Percentiles rank a stretch among this genome's conserved stretches.
Conservation (phyloP, 495 filamentous ascomycete species). For the Penicillium bialowiezense region DNA sequence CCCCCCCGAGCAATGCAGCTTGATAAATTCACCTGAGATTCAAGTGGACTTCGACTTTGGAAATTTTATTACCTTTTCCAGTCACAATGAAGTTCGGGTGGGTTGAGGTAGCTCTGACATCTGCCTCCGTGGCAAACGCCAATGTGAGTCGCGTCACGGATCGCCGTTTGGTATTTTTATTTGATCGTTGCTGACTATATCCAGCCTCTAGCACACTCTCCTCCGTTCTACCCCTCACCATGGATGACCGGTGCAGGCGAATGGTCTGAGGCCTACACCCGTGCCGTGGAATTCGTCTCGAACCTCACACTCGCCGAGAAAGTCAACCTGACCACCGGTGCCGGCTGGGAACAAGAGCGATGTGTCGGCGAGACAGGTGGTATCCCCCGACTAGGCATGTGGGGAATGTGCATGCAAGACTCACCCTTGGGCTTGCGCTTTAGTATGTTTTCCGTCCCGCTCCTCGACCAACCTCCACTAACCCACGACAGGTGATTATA, state of each 20-base stretch:
- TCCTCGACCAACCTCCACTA: background rate
- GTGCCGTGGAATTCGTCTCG: conserved; percentile 75
- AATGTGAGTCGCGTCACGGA: conserved; percentile 19
- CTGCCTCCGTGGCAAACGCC: conserved; percentile 37
- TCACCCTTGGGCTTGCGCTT: conserved; percentile 80
- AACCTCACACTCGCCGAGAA: conserved; percentile 85
- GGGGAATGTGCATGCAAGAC: conserved; percentile 84
- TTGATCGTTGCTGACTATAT: background rate
- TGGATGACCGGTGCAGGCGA: conserved; percentile 69
- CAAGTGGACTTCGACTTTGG: background rate
- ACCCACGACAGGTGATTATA: conserved; percentile 59
- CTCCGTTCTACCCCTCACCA: conserved; percentile 80
- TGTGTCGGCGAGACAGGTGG: conserved; percentile 72
- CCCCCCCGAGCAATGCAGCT: no score
- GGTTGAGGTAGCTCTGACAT: conserved; percentile 35
- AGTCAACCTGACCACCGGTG: conserved; percentile 87
- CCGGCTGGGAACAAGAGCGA: conserved; percentile 74
- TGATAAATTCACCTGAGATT: no score
- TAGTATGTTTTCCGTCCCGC: conserved; percentile 39
- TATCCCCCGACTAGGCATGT: conserved; percentile 67
- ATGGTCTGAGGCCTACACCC: conserved; percentile 75
- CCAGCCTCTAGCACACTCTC: conserved; percentile 42
- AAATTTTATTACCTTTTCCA: background rate
- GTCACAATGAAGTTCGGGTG: conserved; percentile 40
- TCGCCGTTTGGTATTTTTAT: no score